Conservation (phyloP, 352 stramenopile species). For the Phytophthora pseudosyringae region DNA sequence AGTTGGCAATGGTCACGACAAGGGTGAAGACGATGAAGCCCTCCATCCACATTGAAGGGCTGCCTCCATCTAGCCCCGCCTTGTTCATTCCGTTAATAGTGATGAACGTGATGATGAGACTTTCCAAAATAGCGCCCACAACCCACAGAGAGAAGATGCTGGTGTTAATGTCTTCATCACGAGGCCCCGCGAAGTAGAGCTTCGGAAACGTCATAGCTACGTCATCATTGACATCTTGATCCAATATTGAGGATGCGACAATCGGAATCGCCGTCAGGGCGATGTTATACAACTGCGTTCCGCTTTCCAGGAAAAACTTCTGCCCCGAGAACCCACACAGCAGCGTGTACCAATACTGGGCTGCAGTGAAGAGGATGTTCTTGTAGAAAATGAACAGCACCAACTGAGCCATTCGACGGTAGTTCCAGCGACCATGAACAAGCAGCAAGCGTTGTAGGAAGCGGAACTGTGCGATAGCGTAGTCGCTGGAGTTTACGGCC, state of each 20-base stretch:
- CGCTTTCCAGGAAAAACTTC: slow-evolving; percentile 86
- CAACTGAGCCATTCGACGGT: slow-evolving; percentile 89
- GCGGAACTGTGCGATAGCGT: slow-evolving; percentile 93
- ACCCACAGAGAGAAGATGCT: slow-evolving; percentile 75
- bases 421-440: slow-evolving; percentile 93
- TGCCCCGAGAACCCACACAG: slow-evolving; percentile 81
- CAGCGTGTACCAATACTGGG: slow-evolving; percentile 82
- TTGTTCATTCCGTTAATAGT: slow-evolving; percentile 52
- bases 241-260: slow-evolving; percentile 68
- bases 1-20: slow-evolving; percentile 77
- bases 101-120: slow-evolving; percentile 73
- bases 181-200: slow-evolving; percentile 67
- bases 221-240: slow-evolving; percentile 74
- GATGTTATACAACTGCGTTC: slow-evolving; percentile 86
- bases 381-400: slow-evolving; percentile 96
- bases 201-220: slow-evolving; percentile 76
- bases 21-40: slow-evolving; percentile 86
- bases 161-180: slow-evolving; percentile 73
- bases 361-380: slow-evolving; percentile 82
- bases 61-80: slow-evolving; percentile 40
- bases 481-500: slow-evolving; percentile 94
- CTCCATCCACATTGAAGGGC: slow-evolving; percentile 75
- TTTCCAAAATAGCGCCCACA: slow-evolving; percentile 72
- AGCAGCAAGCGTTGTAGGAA: slow-evolving; percentile 91
- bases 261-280: slow-evolving; percentile 75